A percentile compares a stretch with the other conserved stretches of the same genome.
Conservation (phyloP, 2,329 filamentous ascomycete species). For the Aspergillus sp. region DNA sequence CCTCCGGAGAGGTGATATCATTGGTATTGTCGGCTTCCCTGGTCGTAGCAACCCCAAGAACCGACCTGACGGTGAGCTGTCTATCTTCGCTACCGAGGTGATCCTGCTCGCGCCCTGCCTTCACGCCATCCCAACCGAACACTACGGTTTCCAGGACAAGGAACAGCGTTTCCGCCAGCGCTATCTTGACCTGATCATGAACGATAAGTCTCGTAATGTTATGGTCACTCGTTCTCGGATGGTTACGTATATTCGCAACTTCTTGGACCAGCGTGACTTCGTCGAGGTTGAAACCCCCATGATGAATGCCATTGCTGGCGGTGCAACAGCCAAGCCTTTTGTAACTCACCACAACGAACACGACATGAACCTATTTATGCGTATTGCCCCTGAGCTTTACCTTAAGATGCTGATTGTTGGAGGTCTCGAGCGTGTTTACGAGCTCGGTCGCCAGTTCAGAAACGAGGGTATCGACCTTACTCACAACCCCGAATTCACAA, state of each 20-base stretch:
- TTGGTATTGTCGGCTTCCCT: constrained; percentile 82
- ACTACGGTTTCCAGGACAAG: constrained; percentile 93
- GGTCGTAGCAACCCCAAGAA: constrained; percentile 87
- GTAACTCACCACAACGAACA: constrained; percentile 94
- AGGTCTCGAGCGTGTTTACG: constrained; percentile 90
- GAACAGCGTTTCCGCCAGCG: constrained; percentile 91
- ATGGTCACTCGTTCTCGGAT: constrained; percentile 86
- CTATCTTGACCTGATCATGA: constrained; percentile 96
- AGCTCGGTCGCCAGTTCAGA: constrained; percentile 91
- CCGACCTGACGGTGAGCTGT: constrained; percentile 84
- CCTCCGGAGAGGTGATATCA: constrained; percentile 86
- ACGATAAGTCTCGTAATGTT: constrained; percentile 78
- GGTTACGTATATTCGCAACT: constrained; percentile 81
- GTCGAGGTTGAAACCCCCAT: constrained; percentile 95
- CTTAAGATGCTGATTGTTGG: constrained; percentile 96
- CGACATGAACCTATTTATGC: constrained; percentile 91
- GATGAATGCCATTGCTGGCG: constrained; percentile 94
- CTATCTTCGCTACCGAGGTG: constrained; percentile 86
- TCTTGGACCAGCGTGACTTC: constrained; percentile 85
- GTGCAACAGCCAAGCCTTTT: constrained; percentile 93
- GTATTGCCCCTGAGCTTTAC: constrained; percentile 91
- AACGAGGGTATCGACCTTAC: constrained; percentile 91
- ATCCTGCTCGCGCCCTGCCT: constrained; percentile 85
- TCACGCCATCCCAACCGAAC: constrained; percentile 79
- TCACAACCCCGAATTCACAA: constrained; percentile 98